Evolutionary conservation across 352 stramenopile genomes (phyloP).

Genomic region (Globisporangium lucens): DNA sequence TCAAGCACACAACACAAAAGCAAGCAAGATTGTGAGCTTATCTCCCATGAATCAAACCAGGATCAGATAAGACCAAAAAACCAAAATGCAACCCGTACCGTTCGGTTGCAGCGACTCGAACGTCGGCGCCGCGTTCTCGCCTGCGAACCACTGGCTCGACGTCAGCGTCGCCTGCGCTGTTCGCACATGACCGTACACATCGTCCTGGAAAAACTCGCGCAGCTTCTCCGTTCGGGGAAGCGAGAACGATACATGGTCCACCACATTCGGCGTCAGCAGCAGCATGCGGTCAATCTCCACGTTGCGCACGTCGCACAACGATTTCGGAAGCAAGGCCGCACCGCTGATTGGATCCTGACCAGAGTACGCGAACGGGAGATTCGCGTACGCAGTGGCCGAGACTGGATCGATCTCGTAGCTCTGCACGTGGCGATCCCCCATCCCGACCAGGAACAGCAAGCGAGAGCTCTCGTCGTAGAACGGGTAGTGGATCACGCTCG

Average conservation of each 20-base stretch:
- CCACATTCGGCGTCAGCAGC: conserved; percentile 43
- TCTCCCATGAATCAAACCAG: no score
- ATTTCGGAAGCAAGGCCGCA: conserved; percentile 61
- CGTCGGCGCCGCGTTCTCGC: conserved; percentile 33
- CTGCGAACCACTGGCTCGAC: conserved; percentile 49
- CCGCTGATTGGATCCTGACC: conserved; percentile 49
- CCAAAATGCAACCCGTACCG: conserved; percentile 23
- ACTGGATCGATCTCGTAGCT: conserved; percentile 65
- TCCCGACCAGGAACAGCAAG: conserved; percentile 64
- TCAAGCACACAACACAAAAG: neutral
- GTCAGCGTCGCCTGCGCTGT: conserved; percentile 30
- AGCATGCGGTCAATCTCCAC: conserved; percentile 69
- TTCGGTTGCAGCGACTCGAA: conserved; percentile 55
- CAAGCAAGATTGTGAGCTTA: neutral
- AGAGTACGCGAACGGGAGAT: conserved; percentile 59
- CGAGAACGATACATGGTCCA: conserved; percentile 63
- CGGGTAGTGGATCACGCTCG: conserved; percentile 46
- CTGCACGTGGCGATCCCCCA: conserved; percentile 66
- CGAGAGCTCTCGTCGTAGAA: conserved; percentile 68
- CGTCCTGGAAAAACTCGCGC: conserved; percentile 78
- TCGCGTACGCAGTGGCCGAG: conserved; percentile 41
- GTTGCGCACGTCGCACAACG: conserved; percentile 56
- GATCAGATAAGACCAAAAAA: no score
- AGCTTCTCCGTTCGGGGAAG: conserved; percentile 66
- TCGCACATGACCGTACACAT: conserved; percentile 53